Conservation (phyloP, 805 yeast species). For the Zygoascus biomembranicola region DNA sequence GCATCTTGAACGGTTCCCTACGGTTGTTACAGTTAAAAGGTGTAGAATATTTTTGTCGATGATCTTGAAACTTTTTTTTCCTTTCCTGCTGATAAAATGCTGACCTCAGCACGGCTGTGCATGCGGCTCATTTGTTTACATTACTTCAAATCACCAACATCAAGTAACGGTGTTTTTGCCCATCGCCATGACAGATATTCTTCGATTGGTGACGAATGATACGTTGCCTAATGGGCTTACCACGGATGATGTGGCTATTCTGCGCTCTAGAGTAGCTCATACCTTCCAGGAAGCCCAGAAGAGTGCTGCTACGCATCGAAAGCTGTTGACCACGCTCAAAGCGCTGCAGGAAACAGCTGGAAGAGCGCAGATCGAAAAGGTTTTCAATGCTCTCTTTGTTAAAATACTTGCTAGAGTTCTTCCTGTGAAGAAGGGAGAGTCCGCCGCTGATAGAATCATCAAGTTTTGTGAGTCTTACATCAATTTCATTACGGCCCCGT, state of each 20-base stretch:
- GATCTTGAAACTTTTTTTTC: background rate
- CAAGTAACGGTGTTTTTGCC: too few relatives aligned
- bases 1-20: conserved; percentile 35
- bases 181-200: background rate
- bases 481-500: conserved; percentile 7
- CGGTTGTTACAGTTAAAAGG: background rate
- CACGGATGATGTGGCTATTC: conserved; percentile 10
- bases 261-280: conserved; percentile 33
- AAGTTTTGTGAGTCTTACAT: conserved; percentile 58
- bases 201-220: background rate
- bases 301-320: conserved; percentile 67
- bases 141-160: background rate
- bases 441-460: conserved; percentile 67
- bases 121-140: conserved; percentile 5
- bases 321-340: conserved; percentile 56
- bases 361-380: conserved; percentile 43
- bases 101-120: background rate
- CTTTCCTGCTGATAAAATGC: background rate
- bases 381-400: conserved; percentile 54
- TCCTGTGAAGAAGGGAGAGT: conserved; percentile 59
- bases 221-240: conserved; percentile 13
- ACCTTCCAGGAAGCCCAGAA: conserved; percentile 76
- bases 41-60: background rate
- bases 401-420: conserved; percentile 56
- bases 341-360: conserved; percentile 46